Evolutionary conservation across 495 filamentous ascomycete species (phyloP).

Genomic region (Aspergillus steynii): DNA sequence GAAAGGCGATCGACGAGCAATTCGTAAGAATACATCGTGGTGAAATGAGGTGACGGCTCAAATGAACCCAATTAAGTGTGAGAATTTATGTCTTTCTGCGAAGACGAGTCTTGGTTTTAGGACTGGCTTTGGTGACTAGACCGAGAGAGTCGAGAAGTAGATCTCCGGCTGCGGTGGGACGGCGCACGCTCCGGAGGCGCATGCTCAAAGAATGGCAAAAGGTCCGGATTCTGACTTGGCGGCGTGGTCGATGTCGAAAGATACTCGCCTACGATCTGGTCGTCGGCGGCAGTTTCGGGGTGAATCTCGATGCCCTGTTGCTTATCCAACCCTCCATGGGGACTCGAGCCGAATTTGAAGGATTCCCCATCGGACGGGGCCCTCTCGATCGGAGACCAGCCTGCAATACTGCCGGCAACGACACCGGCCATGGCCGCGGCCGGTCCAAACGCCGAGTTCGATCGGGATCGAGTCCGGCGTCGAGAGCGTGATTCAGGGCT

Average conservation of each 20-base stretch:
- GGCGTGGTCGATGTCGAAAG: constrained; percentile 42
- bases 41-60: not conserved
- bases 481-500: constrained; percentile 75
- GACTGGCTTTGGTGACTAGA: constrained; percentile 3
- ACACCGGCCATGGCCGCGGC: constrained; percentile 83
- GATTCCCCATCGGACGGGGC: constrained; percentile 48
- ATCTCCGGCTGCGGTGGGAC: constrained; percentile 39
- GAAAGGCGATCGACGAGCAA: not conserved
- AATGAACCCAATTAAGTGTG: not conserved
- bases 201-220: constrained; percentile 53
- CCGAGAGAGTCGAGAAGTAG: constrained; percentile 28
- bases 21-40: constrained; percentile 1
- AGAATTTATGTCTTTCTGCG: not conserved
- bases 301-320: constrained; percentile 58
- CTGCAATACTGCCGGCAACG: constrained; percentile 81
- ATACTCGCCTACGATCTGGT: constrained; percentile 54
- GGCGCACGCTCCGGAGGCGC: constrained; percentile 40
- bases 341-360: constrained; percentile 44
- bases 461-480: constrained; percentile 73
- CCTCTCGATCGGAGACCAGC: constrained; percentile 84
- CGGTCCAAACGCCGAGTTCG: constrained; percentile 81
- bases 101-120: not conserved
- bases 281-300: constrained; percentile 55
- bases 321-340: constrained; percentile 47
- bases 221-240: constrained; percentile 60